Evolutionary conservation across 352 stramenopile genomes (phyloP), one percentile per base, ranked within the genome.

Genomic region (Thalassiosira hispida): DNA sequence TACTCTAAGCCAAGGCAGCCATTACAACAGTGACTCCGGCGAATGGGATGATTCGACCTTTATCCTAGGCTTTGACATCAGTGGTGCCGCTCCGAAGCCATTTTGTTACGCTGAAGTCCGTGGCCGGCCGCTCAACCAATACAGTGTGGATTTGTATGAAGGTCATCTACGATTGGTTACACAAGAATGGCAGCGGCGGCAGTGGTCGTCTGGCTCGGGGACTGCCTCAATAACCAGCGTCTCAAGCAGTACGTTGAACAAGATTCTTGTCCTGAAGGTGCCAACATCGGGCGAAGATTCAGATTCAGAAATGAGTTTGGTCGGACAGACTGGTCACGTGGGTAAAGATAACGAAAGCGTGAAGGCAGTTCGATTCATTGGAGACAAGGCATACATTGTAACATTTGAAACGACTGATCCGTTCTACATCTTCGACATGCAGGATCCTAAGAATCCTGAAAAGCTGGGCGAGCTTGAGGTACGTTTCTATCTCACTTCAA

Each of bases 371-470:
- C 49, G 80, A 27, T 90, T 87, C 56, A 87, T 81, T 52, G 71
- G 75, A 14, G 66, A 84, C 16, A 83, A 75, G 61, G 81, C 49
- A 18, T 90, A 90, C 46, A 67, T 85, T 20, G 85, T 91, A 0
- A 92, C 87, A 12, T 92, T 90, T 47, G 52, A 81, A 38, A 65
- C 67, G n/a, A 90, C 52, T 12, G 84, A 92, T 81, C 87, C 87
- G 12, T 90, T 92, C 40, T 87, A 88, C 49, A 73, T 90, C 35
- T 42, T 90, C 31, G 69, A 92, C 66, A 22, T 92, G 40, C 62
- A 69, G 0, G 46, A 85, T 67, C 63, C 59, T 25, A 75, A 57
- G 2, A 27, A 85, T n/a, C 84, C 84, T 9, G 62, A 62, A 44
- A 57, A 85, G 42, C 18, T 85, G n/a, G 87, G 87, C 23, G 79